Conservation (phyloP, 768 basidiomycete genomes). For the Chalciporus sphaerocephalus region DNA sequence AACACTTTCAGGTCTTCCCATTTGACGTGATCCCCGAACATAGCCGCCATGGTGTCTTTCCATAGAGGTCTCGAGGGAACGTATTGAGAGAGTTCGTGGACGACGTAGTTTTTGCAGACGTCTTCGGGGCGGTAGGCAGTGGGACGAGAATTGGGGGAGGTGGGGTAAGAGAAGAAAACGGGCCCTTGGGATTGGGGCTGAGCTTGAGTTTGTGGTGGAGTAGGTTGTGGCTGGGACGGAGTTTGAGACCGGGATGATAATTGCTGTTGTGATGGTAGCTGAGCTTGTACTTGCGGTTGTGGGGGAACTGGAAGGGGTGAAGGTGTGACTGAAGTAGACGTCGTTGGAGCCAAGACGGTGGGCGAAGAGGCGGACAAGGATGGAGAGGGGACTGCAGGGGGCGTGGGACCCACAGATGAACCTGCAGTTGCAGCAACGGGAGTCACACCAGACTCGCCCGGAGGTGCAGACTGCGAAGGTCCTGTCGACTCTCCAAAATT, state of each 20-base stretch:
- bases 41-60: conserved; percentile 71
- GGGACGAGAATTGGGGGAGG: conserved; percentile 9
- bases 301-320: neutral
- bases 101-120: conserved; percentile 63
- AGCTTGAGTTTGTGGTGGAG: neutral
- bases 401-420: neutral
- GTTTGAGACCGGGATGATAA: neutral
- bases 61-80: conserved; percentile 50
- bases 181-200: conserved; percentile 5
- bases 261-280: neutral
- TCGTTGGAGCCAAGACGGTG: neutral
- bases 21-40: conserved; percentile 82
- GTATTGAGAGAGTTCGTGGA: conserved; percentile 56
- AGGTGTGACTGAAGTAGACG: neutral
- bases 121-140: conserved; percentile 41
- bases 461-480: neutral
- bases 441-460: neutral
- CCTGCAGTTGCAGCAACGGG: neutral
- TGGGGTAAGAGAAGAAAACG: conserved; percentile 8
- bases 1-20: conserved; percentile 74
- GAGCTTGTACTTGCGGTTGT: conserved; percentile 3
- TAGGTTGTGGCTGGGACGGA: neutral
- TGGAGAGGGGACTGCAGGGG: neutral
- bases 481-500: neutral
- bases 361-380: neutral